phyloP scores from a whole-genome alignment of 2,329 filamentous ascomycete species.

The Fusarium bulbicola region DNA sequence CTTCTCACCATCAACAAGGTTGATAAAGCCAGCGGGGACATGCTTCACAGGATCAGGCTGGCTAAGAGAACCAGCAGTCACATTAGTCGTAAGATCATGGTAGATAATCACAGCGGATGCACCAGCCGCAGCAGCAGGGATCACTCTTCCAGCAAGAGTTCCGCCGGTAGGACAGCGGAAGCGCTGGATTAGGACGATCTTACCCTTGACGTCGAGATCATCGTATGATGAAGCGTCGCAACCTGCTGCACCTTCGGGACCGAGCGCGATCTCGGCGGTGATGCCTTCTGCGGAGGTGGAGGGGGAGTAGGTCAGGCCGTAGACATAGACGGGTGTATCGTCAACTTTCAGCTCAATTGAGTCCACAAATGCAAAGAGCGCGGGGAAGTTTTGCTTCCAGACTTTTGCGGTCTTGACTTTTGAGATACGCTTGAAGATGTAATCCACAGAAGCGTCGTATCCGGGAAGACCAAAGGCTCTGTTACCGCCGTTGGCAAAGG shows the following conservation, averaged over 20 bases:
- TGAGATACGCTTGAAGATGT: conserved; percentile 56
- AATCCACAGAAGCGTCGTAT: conserved; percentile 59
- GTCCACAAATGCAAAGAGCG: conserved; percentile 56
- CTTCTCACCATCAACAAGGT: conserved; percentile 51
- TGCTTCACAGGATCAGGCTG: conserved; percentile 31
- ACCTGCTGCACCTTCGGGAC: conserved; percentile 35
- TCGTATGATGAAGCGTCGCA: conserved; percentile 32
- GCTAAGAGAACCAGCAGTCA: conserved; percentile 34
- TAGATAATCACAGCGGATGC: conserved; percentile 34
- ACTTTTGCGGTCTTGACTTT: conserved; percentile 49
- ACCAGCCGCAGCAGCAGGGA: conserved; percentile 31
- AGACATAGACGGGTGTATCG: conserved; percentile 27
- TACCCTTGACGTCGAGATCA: conserved; percentile 35
- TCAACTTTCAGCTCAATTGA: conserved; percentile 49
- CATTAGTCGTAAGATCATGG: conserved; percentile 31
- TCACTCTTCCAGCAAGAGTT: conserved; percentile 34
- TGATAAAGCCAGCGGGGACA: conserved; percentile 33
- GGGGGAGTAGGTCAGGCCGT: conserved; percentile 33
- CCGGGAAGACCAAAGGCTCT: conserved; percentile 62
- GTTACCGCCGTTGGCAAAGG: conserved; percentile 57
- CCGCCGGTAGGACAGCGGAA: conserved; percentile 38
- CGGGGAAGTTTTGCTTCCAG: conserved; percentile 61
- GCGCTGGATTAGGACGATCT: conserved; percentile 40
- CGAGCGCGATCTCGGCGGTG: conserved; percentile 31
- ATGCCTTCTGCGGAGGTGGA: conserved; percentile 31